A percentile compares a stretch with the other conserved stretches of the same genome.
Conservation (phyloP, 139 green algal species). For the Edaphochlamys debaryana region DNA sequence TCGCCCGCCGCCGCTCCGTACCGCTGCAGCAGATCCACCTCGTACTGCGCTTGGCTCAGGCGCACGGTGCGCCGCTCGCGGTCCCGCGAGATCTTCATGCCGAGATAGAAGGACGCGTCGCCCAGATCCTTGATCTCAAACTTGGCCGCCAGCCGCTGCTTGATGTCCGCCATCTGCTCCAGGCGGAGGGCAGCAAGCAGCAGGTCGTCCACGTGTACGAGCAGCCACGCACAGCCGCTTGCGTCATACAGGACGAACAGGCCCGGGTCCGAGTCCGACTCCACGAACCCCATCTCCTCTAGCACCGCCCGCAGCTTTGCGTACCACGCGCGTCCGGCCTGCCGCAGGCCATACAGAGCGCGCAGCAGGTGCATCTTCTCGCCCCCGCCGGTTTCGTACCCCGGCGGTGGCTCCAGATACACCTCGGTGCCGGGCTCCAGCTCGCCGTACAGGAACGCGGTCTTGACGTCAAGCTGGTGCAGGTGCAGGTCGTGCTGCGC, state of each 20-base stretch:
- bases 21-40: neutral
- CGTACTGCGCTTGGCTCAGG: neutral
- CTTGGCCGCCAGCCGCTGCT: neutral
- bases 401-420: conserved; percentile 50
- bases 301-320: conserved; percentile 42
- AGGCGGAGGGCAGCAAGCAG: neutral
- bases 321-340: conserved; percentile 63
- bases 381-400: conserved; percentile 5
- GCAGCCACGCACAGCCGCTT: neutral
- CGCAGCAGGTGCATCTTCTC: conserved; percentile 6
- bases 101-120: neutral
- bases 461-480: conserved; percentile 65
- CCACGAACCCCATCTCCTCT: conserved; percentile 40
- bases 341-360: conserved; percentile 56
- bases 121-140: conserved; percentile 21
- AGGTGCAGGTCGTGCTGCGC: conserved; percentile 55
- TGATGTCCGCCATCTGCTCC: neutral
- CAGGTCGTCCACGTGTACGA: conserved; percentile 34
- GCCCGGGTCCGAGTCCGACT: conserved; percentile 46
- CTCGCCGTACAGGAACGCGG: conserved; percentile 68
- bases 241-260: conserved; percentile 34
- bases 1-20: neutral
- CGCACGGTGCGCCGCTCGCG: neutral
- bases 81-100: conserved; percentile 12
- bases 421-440: conserved; percentile 30